Base-by-base conservation (phyloP, 257 asterid genomes). In the Misopates orontium region DNA sequence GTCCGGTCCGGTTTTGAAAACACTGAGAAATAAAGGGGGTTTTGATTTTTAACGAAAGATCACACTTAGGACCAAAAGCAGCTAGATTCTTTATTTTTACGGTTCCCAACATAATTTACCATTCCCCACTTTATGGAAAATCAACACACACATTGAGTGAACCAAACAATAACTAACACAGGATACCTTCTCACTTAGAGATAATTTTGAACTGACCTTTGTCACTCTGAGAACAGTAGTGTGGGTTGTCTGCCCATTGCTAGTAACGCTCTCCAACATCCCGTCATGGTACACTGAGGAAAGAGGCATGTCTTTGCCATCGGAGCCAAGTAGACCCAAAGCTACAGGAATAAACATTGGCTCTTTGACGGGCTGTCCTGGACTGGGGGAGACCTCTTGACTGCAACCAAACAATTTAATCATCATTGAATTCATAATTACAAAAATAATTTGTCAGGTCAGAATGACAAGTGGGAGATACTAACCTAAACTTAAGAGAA, bases 371-470 rank as follows among this genome's bases (percentile, higher is more conserved):
- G 88, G 78, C 82, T 94, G 99, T 25, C 97, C 97, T 0, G 97
- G 95, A 17, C 96, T 88, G 12, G 96, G 74, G 14, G 97, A 96
- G 55, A 94, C 84, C 82, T 86, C 97, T 85, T 94, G 99, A 79
- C 99, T 94, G 93, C 55, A 66, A 68, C 36, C 49, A 66, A 69
- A 58, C 24, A 22, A 75, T 24, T 51, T 72, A 21, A 70, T 15
- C 4, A 68, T 64, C 58, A 55, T 32, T 62, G 55, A 48, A 65
- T 40, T 66, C 31, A 12, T 21, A 55, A 55, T 54, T 28, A 47
- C 18, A 17, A 62, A 71, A 65, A 18, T 11, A 36, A 36, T 9
- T 10, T 36, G 42, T 21, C 39, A n/a, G 28, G 40, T 24, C 56
- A 61, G 60, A 57, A 50, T 64, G 54, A 60, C 36, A 55, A 41